Evolutionary conservation across 2,329 filamentous ascomycete species (phyloP).

Genomic region (Dothideomycetes sp.): DNA sequence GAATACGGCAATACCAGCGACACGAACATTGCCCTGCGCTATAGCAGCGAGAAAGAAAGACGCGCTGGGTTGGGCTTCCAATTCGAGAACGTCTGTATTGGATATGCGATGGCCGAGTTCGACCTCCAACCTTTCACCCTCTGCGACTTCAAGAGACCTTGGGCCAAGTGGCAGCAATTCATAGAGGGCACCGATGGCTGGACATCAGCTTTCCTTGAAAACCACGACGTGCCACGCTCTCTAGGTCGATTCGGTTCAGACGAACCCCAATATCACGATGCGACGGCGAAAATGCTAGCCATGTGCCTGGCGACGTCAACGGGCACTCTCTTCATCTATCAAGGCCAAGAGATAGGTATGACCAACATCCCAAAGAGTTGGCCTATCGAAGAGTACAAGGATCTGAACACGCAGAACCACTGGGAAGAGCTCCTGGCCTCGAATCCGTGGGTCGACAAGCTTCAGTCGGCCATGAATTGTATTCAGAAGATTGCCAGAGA

Average conservation of each 20-base stretch:
- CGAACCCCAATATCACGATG: conserved; percentile 33
- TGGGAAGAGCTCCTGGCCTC: background rate
- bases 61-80: too few relatives aligned
- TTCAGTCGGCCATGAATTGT: too few relatives aligned
- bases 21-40: too few relatives aligned
- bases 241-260: conserved; percentile 45
- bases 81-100: too few relatives aligned
- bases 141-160: conserved; percentile 17
- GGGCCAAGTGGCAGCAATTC: conserved; percentile 48
- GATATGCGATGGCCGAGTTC: conserved; percentile 14
- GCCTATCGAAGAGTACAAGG: conserved; percentile 23
- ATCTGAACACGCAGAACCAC: conserved; percentile 8
- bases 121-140: conserved; percentile 16
- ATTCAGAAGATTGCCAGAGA: conserved; percentile 51
- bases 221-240: conserved; percentile 51
- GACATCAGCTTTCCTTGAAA: conserved; percentile 54
- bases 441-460: too few relatives aligned
- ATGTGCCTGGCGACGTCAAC: conserved; percentile 10
- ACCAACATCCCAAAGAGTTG: conserved; percentile 36
- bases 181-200: conserved; percentile 50
- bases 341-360: conserved; percentile 57
- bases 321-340: conserved; percentile 49
- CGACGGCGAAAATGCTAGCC: conserved; percentile 45
- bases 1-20: conserved; percentile 38
- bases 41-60: too few relatives aligned